phyloP scores from a whole-genome alignment of 2,329 filamentous ascomycete genomes.

The Aspergillus ruber region DNA sequence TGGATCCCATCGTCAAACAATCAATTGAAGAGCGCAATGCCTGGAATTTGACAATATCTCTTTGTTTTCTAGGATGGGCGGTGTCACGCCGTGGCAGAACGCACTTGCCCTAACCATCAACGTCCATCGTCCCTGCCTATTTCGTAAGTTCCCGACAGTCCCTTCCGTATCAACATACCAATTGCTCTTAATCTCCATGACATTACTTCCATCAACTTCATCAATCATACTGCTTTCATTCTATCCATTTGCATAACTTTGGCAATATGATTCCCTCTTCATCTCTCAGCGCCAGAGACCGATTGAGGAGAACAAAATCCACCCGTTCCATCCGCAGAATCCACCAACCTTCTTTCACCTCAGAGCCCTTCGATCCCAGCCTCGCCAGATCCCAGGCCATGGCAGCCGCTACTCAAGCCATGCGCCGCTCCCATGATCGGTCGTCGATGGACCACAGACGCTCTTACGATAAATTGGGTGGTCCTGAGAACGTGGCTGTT shows the following conservation, averaged over 20 bases:
- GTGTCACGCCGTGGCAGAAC: no score
- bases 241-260: constrained; percentile 3
- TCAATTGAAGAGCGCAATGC: no score
- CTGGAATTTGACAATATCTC: no score
- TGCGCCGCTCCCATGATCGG: constrained; percentile 30
- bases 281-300: constrained; percentile 22
- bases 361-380: constrained; percentile 25
- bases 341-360: constrained; percentile 14
- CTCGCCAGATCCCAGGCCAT: constrained; percentile 29
- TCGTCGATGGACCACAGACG: constrained; percentile 19
- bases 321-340: constrained; percentile 30
- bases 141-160: background rate
- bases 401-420: constrained; percentile 38
- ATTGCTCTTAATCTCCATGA: constrained; percentile 1
- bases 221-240: constrained; percentile 3
- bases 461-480: constrained; percentile 25
- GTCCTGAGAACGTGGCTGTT: constrained; percentile 19
- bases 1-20: no score
- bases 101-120: background rate
- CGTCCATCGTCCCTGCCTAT: background rate
- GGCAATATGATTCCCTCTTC: constrained; percentile 20
- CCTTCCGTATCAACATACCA: no score
- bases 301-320: constrained; percentile 34
- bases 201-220: constrained; percentile 4
- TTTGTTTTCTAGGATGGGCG: no score